Evolutionary conservation across 768 basidiomycete genomes (phyloP).

Genomic region (Polyporus arcularius): DNA sequence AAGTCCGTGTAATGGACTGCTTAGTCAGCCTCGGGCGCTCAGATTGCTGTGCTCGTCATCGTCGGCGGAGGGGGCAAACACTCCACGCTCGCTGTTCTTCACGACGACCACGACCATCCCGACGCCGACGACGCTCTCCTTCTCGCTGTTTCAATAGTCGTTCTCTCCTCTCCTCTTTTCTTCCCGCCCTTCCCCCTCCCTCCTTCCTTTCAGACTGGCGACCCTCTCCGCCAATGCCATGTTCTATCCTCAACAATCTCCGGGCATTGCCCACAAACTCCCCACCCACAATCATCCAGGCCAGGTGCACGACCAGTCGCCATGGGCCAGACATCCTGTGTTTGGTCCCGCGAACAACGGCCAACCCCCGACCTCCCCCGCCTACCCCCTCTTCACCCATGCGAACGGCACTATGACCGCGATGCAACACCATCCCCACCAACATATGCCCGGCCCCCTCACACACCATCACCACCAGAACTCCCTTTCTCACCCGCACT

Average conservation of each 20-base stretch:
- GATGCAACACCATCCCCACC: constrained; percentile 63
- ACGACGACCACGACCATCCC: constrained; percentile 28
- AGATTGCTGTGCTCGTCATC: constrained; percentile 26
- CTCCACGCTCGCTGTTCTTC: constrained; percentile 27
- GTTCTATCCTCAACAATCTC: constrained; percentile 86
- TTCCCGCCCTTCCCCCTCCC: neutral
- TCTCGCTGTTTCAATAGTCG: constrained; percentile 18
- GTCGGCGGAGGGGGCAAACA: constrained; percentile 25
- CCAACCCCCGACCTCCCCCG: constrained; percentile 71
- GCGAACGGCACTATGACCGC: constrained; percentile 51
- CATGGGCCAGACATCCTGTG: constrained; percentile 65
- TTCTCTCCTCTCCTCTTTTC: constrained; percentile 13
- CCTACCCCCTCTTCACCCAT: constrained; percentile 76
- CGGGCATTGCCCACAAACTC: constrained; percentile 77
- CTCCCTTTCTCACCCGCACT: constrained; percentile 64
- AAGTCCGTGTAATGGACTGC: neutral
- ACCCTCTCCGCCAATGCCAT: constrained; percentile 49
- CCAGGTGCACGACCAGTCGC: constrained; percentile 56
- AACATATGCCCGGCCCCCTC: constrained; percentile 51
- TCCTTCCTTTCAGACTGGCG: constrained; percentile 18
- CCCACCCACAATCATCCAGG: constrained; percentile 55
- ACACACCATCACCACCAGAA: constrained; percentile 72
- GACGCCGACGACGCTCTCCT: constrained; percentile 14
- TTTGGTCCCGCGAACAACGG: constrained; percentile 49
- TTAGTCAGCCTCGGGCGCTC: constrained; percentile 16